Evolutionary conservation across 352 stramenopile genomes (phyloP), one percentile per base, ranked within the genome.

Genomic region (Globisporangium parvum): DNA sequence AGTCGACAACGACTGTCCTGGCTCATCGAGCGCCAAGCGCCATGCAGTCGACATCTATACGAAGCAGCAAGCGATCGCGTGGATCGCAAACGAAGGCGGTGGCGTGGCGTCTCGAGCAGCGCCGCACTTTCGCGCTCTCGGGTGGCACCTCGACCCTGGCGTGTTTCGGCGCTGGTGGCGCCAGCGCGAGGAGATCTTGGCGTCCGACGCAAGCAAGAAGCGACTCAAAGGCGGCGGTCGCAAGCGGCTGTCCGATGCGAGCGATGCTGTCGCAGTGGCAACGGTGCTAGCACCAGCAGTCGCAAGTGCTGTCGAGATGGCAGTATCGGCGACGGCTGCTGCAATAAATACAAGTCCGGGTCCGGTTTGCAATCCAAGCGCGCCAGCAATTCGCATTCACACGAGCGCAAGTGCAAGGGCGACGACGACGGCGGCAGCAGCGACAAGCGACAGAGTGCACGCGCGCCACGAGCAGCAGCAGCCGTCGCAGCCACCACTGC

Each of bases 11-110:
- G 18, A 51, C 14, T 23, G 9, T 1, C 14, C 52, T 4, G 8
- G 50, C 6, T n/a, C 14, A 15, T n/a, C 17, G 14, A 20, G 12
- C 1, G 12, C 21, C 5, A 58, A 51, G 52, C 52, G 52, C 52
- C 52, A 58, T n/a, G 26, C 52, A 26, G 44, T 58, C n/a, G 52
- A 58, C 31, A 58, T 58, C 41, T 26, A 58, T 26, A 58, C 41
- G 17, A 59, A 59, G 33, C 53, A 53, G 31, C 35, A 54, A 31
- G 53, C 47, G 14, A 59, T 59, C 33, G 15, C 20, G 28, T 59
- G 53, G 53, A 59, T 59, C 18, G 24, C 31, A 20, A 59, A 35
- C 31, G 53, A 59, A 6, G 53, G 53, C 6, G 53, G 53, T 23
- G 44, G 53, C 35, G 53, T 59, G 53, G 31, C 53, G 35, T 59